phyloP scores from a whole-genome alignment of 306 rosid genomes.

The Acacia acuminata region DNA sequence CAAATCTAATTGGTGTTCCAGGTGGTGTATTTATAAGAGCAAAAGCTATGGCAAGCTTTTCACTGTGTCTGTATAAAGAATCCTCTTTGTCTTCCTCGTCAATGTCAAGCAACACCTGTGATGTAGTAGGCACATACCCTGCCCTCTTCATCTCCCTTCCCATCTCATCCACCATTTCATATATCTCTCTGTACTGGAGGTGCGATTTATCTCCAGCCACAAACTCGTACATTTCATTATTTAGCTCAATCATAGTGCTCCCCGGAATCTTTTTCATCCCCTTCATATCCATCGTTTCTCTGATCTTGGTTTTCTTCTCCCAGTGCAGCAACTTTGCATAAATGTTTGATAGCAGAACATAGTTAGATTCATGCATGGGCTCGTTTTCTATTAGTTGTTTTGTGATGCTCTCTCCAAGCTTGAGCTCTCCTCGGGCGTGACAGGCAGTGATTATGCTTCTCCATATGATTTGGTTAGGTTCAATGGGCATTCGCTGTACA shows the following conservation, averaged over 20 bases:
- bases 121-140: conserved; percentile 78
- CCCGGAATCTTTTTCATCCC: conserved; percentile 88
- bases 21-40: conserved; percentile 72
- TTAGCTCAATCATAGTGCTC: conserved; percentile 89
- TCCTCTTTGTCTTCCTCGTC: conserved; percentile 90
- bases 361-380: conserved; percentile 75
- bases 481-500: conserved; percentile 62
- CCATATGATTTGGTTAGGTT: conserved; percentile 76
- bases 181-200: conserved; percentile 58
- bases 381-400: conserved; percentile 57
- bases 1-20: conserved; percentile 76
- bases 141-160: conserved; percentile 77
- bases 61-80: conserved; percentile 77
- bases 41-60: conserved; percentile 91
- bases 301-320: conserved; percentile 82
- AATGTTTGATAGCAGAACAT: conserved; percentile 81
- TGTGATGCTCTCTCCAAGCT: conserved; percentile 75
- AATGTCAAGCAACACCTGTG: conserved; percentile 82
- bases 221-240: conserved; percentile 65
- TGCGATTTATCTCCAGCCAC: conserved; percentile 92
- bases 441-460: conserved; percentile 76
- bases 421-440: conserved; percentile 66
- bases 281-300: conserved; percentile 76
- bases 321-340: conserved; percentile 76
- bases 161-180: conserved; percentile 88